phyloP scores from a whole-genome alignment of 345 rosid species.

The Syzygium grande region DNA sequence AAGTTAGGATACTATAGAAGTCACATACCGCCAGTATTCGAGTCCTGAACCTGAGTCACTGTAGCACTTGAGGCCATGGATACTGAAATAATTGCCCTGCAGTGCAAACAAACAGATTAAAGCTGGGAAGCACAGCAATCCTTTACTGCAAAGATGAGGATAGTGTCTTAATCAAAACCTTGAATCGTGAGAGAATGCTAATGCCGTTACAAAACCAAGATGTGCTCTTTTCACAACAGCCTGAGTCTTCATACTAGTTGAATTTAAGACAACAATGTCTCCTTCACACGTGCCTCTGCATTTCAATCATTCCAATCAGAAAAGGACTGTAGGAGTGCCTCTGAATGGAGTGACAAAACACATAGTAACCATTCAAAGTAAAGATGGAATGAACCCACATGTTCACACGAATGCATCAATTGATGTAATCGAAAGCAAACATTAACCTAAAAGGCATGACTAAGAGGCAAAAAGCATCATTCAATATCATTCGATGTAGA shows the following conservation, averaged over 20 bases:
- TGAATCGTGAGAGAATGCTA: constrained; percentile 80
- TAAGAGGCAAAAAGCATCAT: not conserved
- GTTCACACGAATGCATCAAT: not conserved
- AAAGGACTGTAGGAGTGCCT: not conserved
- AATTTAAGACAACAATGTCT: constrained; percentile 47
- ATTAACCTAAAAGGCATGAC: not conserved
- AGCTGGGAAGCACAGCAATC: not conserved
- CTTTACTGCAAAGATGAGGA: not conserved
- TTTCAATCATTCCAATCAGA: constrained; percentile 1
- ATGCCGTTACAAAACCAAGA: constrained; percentile 74
- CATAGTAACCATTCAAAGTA: not conserved
- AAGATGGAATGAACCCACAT: not conserved
- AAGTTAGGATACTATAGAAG: not conserved
- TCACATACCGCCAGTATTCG: constrained; percentile 29
- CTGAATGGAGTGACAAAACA: not conserved
- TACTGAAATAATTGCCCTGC: constrained; percentile 73
- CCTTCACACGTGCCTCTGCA: constrained; percentile 76
- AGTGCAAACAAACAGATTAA: not conserved
- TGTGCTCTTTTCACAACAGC: constrained; percentile 61
- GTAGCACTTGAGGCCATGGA: constrained; percentile 94
- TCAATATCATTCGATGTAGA: not conserved
- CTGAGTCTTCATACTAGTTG: constrained; percentile 35
- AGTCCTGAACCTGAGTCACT: constrained; percentile 47
- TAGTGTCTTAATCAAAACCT: constrained; percentile 31
- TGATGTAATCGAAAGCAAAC: not conserved